Evolutionary conservation across 495 filamentous ascomycete genomes (phyloP), one percentile per base, ranked within the genome.

Genomic region (Rhypophila decipiens): DNA sequence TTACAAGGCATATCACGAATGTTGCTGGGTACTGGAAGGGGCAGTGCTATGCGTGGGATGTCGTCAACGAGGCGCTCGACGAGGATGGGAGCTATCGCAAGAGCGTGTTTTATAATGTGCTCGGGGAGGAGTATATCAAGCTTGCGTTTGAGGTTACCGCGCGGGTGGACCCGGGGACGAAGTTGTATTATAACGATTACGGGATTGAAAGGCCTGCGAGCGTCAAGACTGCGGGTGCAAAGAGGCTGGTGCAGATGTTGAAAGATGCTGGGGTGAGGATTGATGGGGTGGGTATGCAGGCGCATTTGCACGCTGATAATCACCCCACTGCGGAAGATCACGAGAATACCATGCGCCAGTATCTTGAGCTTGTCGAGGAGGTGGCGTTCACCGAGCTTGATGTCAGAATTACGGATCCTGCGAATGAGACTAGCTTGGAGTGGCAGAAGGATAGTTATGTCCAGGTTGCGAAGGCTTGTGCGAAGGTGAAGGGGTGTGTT

Each of bases 181-280:
- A 85, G 65, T 72, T 85, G 17, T 85, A 83, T 56, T 82, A 80
- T 68, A 85, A 85, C 56, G 79, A 83, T 51, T 87, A 85, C 67
- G 84, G 79, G 65, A 77, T 83, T 55, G 83, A 85, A 59, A 68
- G 57, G 4, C 65, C 69, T 5, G 43, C 33, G 0, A 42, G 41
- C 3, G 55, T 53, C 49, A 65, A 65, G 48, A 58, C 58, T 5
- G 53, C 44, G 17, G 69, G 74, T 4, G 51, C 65, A 38, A 77
- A 83, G 57, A 61, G 70, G 27, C 74, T 85, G 38, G 76, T 85
- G 44, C 68, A 76, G 49, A 56, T 74, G 20, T 56, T 86, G 18
- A 50, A 76, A 41, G 66, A 69, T 1, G 73, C 68, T 18, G 77
- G 75, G 0, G 70, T 71, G 22, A 72, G 72, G 41, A 80, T 86